Evolutionary conservation across 2,329 filamentous ascomycete genomes (phyloP), one percentile per base, ranked within the genome.

Genomic region (Diaporthe citri): DNA sequence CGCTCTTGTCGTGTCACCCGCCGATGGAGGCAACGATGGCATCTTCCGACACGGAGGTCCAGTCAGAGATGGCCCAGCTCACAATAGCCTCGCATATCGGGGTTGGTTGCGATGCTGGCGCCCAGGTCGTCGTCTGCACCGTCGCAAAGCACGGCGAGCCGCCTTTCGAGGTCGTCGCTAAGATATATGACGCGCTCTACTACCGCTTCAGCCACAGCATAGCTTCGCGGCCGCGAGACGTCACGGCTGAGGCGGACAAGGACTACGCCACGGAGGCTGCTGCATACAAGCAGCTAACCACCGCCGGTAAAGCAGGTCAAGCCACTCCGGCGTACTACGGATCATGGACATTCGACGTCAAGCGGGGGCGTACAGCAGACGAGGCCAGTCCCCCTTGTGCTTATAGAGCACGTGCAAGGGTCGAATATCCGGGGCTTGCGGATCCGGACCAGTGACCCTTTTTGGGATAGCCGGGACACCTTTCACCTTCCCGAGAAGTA

Each of bases 1-100:
- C 60, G 41, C 60, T 34, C 60, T 64, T 41, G 60, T 64, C 25
- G 25, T 64, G 60, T 31, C 25, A 46, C 25, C 60, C 41, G 48
- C 60, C 60, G 17, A 2, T 48, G 3, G 60, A 64, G 41, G 60
- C 60, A 64, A 15, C 25, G 25, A n/a, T 8, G 28, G 8, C 60
- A 10, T 25, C 25, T 13, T 34, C 60, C 25, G 41, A 48, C 17
- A 64, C 20, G 4, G 17, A 22, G 17, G 2, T 13, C 60, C 25
- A 4, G 1, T 8, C 10, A 13, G 41, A 48, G 60, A 64, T 4
- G 25, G 25, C 41, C 41, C 41, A 64, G 41, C 20, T 48, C 34
- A 64, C 60, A 1, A 48, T 64, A 3, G 48, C 41, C 9, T 64
- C 41, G 41, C 25, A 64, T 3, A 48, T 48, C 15, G n/a, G 60